Base-by-base conservation (phyloP, 345 rosid genomes). In the Capsella bursapastoris region DNA sequence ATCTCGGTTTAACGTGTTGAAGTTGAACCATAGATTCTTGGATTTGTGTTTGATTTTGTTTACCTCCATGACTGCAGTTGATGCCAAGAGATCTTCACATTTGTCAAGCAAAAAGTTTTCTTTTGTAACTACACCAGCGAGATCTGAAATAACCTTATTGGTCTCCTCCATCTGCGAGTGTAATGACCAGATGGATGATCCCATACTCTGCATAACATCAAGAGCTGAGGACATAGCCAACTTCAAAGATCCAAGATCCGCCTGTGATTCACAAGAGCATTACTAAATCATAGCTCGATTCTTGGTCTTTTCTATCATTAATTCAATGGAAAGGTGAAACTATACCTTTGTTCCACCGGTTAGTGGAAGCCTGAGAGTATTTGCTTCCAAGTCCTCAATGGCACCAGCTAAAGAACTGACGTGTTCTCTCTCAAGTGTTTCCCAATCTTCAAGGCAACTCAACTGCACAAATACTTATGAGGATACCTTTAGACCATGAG, bases 201-300 rank as follows among this genome's bases (percentile, higher is more conserved):
- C 97, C 82, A 88, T 86, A 55, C 83, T 84, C 75, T 85, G 89
- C 97, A 94, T 85, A 68, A 94, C 88, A 71, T 88, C 93, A 64
- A 90, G 85, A 68, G 97, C 97, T 41, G 96, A 90, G 82, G 85
- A 83, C 84, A 92, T 70, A 79, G 97, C 96, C 51, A 78, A 78
- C 84, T 89, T 82, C 80, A 94, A 62, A 18, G 93, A 84, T 74
- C 84, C 86, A 9, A 71, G 80, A 72, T 92, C 93, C 41, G 73
- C 96, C 97, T 94, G 93, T 65, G 69, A 71, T 61, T 22, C 59
- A 57, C 80, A 47, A 35, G 4, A 68, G 73, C n/a, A 14, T 64
- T 64, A 5, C 38, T 8, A 56, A 28, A 64, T 55, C 50, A 62
- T 4, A n/a, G 62, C 41, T 14, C 32, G 15, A 16, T 64, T 38